Percentiles rank a stretch among this genome's conserved stretches.
These are phyloP conservation scores for Corylus heterophylla DNA, from an alignment of 306 rosid species.

Conservation along the genomic window DNA sequence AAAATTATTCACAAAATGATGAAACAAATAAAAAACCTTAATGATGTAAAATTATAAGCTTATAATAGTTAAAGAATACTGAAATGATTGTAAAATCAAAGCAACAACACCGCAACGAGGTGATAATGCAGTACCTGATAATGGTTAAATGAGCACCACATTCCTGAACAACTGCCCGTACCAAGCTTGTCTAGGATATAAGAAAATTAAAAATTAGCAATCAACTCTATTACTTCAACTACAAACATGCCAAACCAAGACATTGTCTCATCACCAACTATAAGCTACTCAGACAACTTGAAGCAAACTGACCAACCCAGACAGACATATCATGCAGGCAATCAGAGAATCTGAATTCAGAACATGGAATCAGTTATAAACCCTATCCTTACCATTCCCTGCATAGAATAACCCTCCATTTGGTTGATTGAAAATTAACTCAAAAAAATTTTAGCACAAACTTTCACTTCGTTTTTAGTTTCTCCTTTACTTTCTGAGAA, in stretches of 20 bases:
- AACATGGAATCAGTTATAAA: constrained; percentile 9
- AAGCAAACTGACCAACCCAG: neutral
- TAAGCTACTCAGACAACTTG: constrained; percentile 1
- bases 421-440: neutral
- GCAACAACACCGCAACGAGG: neutral
- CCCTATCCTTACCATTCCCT: neutral
- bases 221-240: constrained; percentile 4
- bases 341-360: constrained; percentile 2
- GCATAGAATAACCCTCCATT: neutral
- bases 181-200: constrained; percentile 75
- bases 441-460: neutral
- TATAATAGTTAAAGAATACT: neutral
- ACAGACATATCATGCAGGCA: neutral
- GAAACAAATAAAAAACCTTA: constrained; percentile 7
- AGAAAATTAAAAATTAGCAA: constrained; percentile 9
- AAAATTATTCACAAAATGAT: constrained; percentile 20
- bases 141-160: constrained; percentile 71
- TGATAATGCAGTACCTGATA: constrained; percentile 50
- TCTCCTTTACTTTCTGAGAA: neutral
- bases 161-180: constrained; percentile 80
- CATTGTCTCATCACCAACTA: neutral
- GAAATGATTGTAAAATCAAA: neutral
- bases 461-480: neutral
- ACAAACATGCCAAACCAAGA: neutral
- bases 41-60: constrained; percentile 5